A percentile compares a stretch with the other conserved stretches of the same genome.
Conservation (phyloP, 1,284 basidiomycete genomes). For the Waitea zeae region DNA sequence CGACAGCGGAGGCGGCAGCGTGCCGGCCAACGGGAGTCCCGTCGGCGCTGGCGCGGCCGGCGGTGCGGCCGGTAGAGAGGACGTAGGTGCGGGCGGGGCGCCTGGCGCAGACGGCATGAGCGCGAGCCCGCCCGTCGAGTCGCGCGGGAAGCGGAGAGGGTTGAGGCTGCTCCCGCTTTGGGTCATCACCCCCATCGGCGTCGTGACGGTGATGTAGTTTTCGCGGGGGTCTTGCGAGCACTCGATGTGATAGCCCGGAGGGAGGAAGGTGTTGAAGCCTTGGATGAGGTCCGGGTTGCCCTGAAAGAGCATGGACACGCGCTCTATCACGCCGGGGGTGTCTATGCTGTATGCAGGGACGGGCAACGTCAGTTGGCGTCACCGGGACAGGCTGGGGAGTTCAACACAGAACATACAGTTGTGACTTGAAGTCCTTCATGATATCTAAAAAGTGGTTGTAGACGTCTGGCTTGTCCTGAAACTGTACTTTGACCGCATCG, state of each 20-base stretch:
- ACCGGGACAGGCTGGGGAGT: background rate
- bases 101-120: conserved; percentile 5
- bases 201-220: conserved; percentile 87
- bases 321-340: conserved; percentile 95
- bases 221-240: conserved; percentile 67
- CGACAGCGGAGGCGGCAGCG: background rate
- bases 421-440: conserved; percentile 98
- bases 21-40: background rate
- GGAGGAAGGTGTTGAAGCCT: conserved; percentile 98
- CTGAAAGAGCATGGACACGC: conserved; percentile 89
- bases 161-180: conserved; percentile 25
- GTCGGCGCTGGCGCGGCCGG: conserved; percentile 8
- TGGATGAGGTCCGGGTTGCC: conserved; percentile 90
- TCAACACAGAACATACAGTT: conserved; percentile 52
- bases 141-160: conserved; percentile 15
- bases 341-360: conserved; percentile 55
- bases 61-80: no score
- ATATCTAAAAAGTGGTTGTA: conserved; percentile 97
- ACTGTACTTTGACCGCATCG: conserved; percentile 92
- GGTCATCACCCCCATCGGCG: conserved; percentile 73
- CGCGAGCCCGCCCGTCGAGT: conserved; percentile 3
- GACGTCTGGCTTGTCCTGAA: conserved; percentile 84
- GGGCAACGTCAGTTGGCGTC: background rate
- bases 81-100: conserved; percentile 7
- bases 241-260: conserved; percentile 93